Conservation (phyloP, 192 early-diverging fungal species). For the Coemansia sp. region DNA sequence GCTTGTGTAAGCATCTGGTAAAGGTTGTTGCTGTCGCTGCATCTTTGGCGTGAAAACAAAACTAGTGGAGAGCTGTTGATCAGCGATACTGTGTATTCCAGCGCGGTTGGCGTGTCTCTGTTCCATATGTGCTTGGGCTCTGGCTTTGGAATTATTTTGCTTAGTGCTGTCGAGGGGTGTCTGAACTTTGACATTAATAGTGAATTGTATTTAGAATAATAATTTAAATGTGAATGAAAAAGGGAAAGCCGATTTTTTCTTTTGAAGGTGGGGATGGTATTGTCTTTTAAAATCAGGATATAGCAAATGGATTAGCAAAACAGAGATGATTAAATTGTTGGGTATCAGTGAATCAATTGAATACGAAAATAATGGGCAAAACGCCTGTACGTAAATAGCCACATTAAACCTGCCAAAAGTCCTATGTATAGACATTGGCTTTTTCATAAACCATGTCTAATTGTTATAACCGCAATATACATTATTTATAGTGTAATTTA, state of each 20-base stretch:
- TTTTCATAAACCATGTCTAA: too few species aligned
- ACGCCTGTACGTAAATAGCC: too few species aligned
- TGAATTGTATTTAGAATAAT: conserved; percentile 4
- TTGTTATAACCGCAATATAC: too few species aligned
- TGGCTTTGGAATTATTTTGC: conserved; percentile 32
- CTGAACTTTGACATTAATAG: conserved; percentile 18
- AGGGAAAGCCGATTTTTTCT: neutral
- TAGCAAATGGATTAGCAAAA: neutral
- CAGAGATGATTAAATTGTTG: neutral
- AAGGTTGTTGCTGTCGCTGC: conserved; percentile 18
- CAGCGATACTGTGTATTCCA: conserved; percentile 27
- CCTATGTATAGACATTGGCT: too few species aligned
- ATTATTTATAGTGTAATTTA: too few species aligned
- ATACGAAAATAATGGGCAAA: too few species aligned
- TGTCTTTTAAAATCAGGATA: neutral
- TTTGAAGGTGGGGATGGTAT: too few species aligned
- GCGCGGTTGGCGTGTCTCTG: conserved; percentile 28
- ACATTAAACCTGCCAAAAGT: too few species aligned
- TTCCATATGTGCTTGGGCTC: conserved; percentile 28
- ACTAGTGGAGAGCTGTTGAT: conserved; percentile 43
- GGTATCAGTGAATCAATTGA: too few species aligned
- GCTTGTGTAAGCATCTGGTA: conserved; percentile 6
- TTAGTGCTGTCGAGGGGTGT: conserved; percentile 33
- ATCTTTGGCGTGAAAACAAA: conserved; percentile 34
- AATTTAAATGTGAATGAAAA: neutral